phyloP scores from a whole-genome alignment of 2,329 filamentous ascomycete genomes.

The Fusarium sulawesiense region DNA sequence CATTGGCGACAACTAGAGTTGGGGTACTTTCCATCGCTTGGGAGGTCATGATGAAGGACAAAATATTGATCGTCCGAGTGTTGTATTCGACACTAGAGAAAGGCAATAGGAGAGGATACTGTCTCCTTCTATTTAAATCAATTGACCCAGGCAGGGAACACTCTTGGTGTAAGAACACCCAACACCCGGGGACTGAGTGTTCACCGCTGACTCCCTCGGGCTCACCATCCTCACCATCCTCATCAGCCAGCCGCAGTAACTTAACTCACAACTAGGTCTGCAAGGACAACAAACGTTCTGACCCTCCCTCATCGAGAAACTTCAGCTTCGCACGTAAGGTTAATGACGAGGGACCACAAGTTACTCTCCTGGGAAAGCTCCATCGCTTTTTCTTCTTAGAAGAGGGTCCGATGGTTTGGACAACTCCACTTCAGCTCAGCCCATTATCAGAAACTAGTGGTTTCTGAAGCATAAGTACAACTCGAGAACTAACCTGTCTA shows the following conservation, averaged over 20 bases:
- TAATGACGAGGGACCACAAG: background rate
- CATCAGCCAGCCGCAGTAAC: constrained; percentile 15
- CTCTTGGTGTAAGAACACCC: background rate
- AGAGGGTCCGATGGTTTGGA: background rate
- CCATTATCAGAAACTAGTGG: constrained; percentile 4
- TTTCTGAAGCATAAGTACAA: background rate
- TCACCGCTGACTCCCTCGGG: background rate
- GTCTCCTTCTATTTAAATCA: background rate
- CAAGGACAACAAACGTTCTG: constrained; percentile 3
- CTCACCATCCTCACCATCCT: background rate
- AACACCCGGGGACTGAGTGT: background rate
- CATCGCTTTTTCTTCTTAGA: background rate
- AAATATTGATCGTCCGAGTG: background rate
- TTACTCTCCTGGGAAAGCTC: background rate
- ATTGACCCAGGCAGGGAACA: background rate
- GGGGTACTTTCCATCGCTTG: background rate
- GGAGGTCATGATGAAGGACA: background rate
- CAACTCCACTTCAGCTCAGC: constrained; percentile 15
- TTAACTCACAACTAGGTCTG: constrained; percentile 4
- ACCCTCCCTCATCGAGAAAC: background rate
- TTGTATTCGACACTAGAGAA: background rate
- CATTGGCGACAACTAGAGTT: background rate
- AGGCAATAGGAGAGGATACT: background rate
- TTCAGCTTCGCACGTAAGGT: background rate
- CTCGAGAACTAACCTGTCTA: background rate